phyloP scores from a whole-genome alignment of 2,329 filamentous ascomycete species.

The Sclerotinia minor region DNA sequence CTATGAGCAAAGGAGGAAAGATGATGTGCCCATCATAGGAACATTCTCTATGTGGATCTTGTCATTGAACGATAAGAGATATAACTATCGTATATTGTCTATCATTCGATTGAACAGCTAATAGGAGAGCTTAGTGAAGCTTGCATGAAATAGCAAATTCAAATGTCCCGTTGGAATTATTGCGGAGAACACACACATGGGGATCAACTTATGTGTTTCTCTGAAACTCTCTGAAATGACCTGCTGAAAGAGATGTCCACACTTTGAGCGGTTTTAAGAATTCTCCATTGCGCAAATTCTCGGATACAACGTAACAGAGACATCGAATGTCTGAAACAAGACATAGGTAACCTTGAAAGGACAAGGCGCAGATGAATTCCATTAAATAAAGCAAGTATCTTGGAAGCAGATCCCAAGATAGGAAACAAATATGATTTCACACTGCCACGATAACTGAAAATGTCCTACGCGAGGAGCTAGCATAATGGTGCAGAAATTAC shows the following conservation, averaged over 20 bases:
- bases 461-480: neutral
- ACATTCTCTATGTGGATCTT: neutral
- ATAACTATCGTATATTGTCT: neutral
- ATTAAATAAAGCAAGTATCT: neutral
- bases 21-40: neutral
- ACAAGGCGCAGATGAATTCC: neutral
- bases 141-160: neutral
- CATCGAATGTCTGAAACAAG: neutral
- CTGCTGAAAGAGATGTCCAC: neutral
- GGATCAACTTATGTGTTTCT: neutral
- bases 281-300: neutral
- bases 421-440: neutral
- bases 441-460: neutral
- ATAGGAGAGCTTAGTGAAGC: neutral
- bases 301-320: constrained; percentile 5
- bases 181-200: neutral
- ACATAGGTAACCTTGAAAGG: neutral
- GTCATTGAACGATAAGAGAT: too few relatives aligned
- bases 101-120: neutral
- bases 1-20: neutral
- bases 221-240: neutral
- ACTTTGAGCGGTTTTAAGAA: neutral
- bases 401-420: neutral
- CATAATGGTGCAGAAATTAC: neutral
- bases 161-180: neutral